Evolutionary conservation across 2,329 filamentous ascomycete species (phyloP).

Genomic region (Hypomyces rosellus): DNA sequence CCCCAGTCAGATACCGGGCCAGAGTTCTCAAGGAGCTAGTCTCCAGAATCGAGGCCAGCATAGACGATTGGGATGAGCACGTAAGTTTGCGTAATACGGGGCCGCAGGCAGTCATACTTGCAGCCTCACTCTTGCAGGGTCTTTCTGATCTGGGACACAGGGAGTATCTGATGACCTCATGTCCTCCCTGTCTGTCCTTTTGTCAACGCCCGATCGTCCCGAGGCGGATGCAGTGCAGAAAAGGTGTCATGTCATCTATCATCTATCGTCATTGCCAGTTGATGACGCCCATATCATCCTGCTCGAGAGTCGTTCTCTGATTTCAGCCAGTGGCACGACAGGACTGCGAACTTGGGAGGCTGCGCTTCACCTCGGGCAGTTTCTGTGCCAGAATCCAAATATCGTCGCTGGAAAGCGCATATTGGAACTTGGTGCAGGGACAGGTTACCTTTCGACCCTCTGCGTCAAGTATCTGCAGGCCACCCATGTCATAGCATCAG

Average conservation of each 20-base stretch:
- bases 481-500: conserved; percentile 58
- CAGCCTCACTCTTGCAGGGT: background rate
- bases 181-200: conserved; percentile 57
- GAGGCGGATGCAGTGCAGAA: conserved; percentile 61
- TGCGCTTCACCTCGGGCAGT: conserved; percentile 65
- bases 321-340: conserved; percentile 66
- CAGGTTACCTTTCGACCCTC: conserved; percentile 67
- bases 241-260: conserved; percentile 71
- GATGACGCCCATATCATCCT: conserved; percentile 45
- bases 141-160: conserved; percentile 41
- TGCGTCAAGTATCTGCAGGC: conserved; percentile 62
- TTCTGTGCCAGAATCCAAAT: conserved; percentile 45
- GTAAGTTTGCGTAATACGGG: conserved; percentile 49
- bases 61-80: conserved; percentile 79
- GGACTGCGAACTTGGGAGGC: conserved; percentile 79
- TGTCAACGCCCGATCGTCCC: conserved; percentile 57
- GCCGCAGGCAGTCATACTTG: background rate
- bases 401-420: conserved; percentile 50
- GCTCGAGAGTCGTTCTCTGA: conserved; percentile 61
- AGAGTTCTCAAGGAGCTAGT: conserved; percentile 69
- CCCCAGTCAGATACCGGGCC: conserved; percentile 63
- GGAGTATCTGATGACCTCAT: conserved; percentile 79
- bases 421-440: conserved; percentile 70
- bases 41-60: conserved; percentile 62
- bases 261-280: conserved; percentile 30